phyloP scores from a whole-genome alignment of 495 filamentous ascomycete species.

The Aspergillus asperescens region DNA sequence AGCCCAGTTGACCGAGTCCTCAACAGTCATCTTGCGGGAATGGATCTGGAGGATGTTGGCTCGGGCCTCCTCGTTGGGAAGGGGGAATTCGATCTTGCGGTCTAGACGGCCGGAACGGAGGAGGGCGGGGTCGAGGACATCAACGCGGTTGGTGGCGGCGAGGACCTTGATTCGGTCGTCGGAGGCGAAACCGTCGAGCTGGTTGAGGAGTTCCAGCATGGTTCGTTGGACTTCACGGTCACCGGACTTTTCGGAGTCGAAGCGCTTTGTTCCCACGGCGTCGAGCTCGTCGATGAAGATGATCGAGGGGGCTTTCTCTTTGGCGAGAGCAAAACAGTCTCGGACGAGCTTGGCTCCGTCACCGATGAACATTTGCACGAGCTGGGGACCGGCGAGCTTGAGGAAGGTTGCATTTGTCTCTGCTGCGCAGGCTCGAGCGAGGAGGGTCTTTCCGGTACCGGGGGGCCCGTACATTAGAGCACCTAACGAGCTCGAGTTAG shows the following conservation, averaged over 20 bases:
- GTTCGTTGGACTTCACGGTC: constrained; percentile 98
- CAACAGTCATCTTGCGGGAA: constrained; percentile 96
- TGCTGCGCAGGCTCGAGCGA: constrained; percentile 93
- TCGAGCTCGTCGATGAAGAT: constrained; percentile 99
- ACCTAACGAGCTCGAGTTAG: constrained; percentile 49
- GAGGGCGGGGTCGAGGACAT: constrained; percentile 92
- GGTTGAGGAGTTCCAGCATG: constrained; percentile 98
- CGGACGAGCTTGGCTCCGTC: constrained; percentile 97
- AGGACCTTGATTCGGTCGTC: constrained; percentile 99
- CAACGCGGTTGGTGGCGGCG: constrained; percentile 95
- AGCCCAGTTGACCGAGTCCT: constrained; percentile 89
- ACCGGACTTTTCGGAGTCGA: constrained; percentile 97
- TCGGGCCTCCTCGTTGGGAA: constrained; percentile 97
- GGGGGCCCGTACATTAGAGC: constrained; percentile 98
- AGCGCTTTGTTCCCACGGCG: constrained; percentile 95
- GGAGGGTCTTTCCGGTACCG: constrained; percentile 92
- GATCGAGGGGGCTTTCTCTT: constrained; percentile 97
- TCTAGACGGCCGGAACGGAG: constrained; percentile 92
- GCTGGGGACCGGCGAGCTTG: constrained; percentile 94
- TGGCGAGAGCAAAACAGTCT: constrained; percentile 94
- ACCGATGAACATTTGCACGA: constrained; percentile 99
- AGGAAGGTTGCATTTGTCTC: constrained; percentile 99
- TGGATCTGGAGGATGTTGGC: constrained; percentile 98
- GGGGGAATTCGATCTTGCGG: constrained; percentile 98
- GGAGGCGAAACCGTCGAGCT: constrained; percentile 97